These are phyloP conservation scores for Ascomycota sp. DNA, from an alignment of 2,329 filamentous ascomycete genomes.

Conservation along the genomic window DNA sequence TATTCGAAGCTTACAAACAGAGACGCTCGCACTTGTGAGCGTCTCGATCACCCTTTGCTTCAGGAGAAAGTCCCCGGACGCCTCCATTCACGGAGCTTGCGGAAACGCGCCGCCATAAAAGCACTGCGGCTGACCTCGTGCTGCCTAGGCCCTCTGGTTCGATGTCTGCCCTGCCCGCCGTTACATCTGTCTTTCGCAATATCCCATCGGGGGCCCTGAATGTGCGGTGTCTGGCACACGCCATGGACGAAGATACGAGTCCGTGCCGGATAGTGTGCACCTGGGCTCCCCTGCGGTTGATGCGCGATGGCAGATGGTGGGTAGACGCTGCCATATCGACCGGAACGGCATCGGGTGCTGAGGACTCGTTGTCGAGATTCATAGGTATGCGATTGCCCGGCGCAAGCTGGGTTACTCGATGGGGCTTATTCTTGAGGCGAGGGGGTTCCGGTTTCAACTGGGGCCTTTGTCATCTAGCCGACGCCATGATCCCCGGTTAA, in stretches of 20 bases:
- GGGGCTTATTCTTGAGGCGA: constrained; percentile 99
- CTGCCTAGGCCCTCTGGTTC: constrained; percentile 29
- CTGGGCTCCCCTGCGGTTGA: constrained; percentile 2
- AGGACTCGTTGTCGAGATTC: constrained; percentile 72
- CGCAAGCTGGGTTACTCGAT: constrained; percentile 75
- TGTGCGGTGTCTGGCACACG: constrained; percentile 21
- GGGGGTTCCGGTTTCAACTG: constrained; percentile 35
- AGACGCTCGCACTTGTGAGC: constrained; percentile 19
- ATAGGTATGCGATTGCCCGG: constrained; percentile 97
- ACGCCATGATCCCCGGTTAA: constrained; percentile 1
- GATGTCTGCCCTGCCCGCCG: constrained; percentile 19
- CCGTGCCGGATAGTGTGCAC: constrained; percentile 20
- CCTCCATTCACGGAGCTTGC: constrained; percentile 34
- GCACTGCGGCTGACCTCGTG: constrained; percentile 75
- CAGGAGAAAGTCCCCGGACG: constrained; percentile 99
- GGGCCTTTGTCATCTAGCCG: not conserved
- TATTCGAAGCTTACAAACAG: constrained; percentile 97
- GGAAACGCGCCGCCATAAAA: constrained; percentile 99
- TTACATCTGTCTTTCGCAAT: constrained; percentile 17
- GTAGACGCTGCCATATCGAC: constrained; percentile 28
- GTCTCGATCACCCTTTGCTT: constrained; percentile 40
- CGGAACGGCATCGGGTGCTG: constrained; percentile 23
- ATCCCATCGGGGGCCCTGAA: constrained; percentile 12
- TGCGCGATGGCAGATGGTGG: constrained; percentile 16
- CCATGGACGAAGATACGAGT: constrained; percentile 80